Evolutionary conservation across 768 basidiomycete species (phyloP).

Genomic region (Clavaria fumosa): DNA sequence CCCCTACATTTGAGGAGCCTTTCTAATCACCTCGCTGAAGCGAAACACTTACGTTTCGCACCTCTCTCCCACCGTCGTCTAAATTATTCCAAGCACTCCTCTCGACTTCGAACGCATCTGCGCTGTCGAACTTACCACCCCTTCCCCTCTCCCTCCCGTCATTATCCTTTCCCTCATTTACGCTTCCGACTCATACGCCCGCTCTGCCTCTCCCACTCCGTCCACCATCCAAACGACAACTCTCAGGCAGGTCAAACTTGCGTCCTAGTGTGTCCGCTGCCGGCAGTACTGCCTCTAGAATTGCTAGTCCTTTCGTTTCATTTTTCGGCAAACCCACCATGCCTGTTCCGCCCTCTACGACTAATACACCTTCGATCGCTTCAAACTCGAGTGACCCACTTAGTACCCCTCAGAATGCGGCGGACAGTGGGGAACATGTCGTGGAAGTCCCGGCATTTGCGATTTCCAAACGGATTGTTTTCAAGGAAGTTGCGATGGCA

Average conservation of each 20-base stretch:
- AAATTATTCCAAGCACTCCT: neutral
- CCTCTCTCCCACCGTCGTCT: neutral
- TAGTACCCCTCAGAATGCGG: too few species aligned
- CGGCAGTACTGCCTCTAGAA: too few species aligned
- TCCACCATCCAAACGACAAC: constrained; percentile 22
- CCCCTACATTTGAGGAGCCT: neutral
- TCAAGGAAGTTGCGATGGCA: constrained; percentile 37
- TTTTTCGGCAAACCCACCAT: constrained; percentile 41
- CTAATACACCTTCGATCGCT: constrained; percentile 18
- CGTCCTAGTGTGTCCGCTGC: constrained; percentile 26
- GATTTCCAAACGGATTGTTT: constrained; percentile 35
- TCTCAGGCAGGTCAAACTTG: constrained; percentile 24
- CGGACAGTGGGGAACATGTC: constrained; percentile 18
- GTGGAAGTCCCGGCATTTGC: constrained; percentile 49
- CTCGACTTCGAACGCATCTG: constrained; percentile 7
- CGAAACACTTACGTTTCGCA: constrained; percentile 23
- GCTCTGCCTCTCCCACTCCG: constrained; percentile 34
- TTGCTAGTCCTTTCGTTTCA: constrained; percentile 67
- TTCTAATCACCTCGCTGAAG: constrained; percentile 15
- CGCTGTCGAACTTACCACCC: constrained; percentile 35
- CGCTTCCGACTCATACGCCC: constrained; percentile 28
- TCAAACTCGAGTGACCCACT: constrained; percentile 21
- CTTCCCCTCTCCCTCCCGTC: constrained; percentile 27
- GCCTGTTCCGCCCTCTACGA: constrained; percentile 16
- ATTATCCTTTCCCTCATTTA: constrained; percentile 35